phyloP scores from a whole-genome alignment of 164 flowering plant species.

The Taxillus chinensis region DNA sequence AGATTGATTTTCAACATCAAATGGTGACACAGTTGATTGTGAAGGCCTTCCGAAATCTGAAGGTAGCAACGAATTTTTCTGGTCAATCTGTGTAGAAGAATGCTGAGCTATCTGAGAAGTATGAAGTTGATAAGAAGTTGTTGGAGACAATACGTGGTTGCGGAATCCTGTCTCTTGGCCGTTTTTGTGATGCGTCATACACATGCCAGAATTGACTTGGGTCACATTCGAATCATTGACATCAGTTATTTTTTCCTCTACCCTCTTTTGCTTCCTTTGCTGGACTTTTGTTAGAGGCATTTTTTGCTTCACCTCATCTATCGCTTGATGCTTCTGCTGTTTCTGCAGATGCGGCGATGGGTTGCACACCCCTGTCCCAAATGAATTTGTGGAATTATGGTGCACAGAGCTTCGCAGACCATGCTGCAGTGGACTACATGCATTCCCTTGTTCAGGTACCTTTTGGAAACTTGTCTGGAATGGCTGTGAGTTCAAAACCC shows the following conservation, averaged over 20 bases:
- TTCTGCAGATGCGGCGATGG: not conserved
- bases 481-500: not conserved
- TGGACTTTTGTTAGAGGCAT: not conserved
- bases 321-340: not conserved
- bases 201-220: not conserved
- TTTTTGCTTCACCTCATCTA: not conserved
- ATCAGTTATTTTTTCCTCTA: not conserved
- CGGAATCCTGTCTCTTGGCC: not conserved
- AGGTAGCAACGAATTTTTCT: not conserved
- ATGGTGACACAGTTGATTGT: not conserved
- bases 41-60: not conserved
- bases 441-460: not conserved
- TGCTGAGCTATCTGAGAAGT: not conserved
- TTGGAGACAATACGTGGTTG: not conserved
- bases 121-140: not conserved
- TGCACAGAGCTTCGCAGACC: not conserved
- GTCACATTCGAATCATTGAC: not conserved
- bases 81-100: conserved; percentile 4
- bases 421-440: conserved; percentile 1
- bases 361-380: not conserved
- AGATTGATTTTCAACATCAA: not conserved
- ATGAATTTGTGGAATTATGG: not conserved
- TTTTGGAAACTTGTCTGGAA: not conserved
- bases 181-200: not conserved
- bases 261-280: not conserved